phyloP scores from a whole-genome alignment of 768 basidiomycete genomes.

The Psilocybe azurescens region DNA sequence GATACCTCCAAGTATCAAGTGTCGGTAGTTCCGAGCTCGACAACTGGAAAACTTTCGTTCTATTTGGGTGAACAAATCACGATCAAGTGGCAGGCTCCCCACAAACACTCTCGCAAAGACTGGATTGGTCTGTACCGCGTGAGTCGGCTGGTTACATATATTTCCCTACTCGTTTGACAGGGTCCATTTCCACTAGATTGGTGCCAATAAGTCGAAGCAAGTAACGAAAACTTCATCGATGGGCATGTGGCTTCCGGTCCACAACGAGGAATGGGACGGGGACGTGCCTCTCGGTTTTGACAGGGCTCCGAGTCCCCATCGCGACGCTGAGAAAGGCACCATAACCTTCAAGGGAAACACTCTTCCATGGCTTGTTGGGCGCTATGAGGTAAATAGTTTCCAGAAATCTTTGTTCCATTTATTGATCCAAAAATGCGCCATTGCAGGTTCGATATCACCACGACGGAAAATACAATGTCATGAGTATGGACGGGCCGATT shows the following conservation, averaged over 20 bases:
- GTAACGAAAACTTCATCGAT: slow-evolving; percentile 86
- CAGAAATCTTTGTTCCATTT: slow-evolving; percentile 3
- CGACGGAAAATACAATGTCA: slow-evolving; percentile 96
- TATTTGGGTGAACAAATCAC: slow-evolving; percentile 91
- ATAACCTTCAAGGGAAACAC: slow-evolving; percentile 79
- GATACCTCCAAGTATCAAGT: slow-evolving; percentile 84
- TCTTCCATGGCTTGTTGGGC: slow-evolving; percentile 85
- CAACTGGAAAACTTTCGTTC: slow-evolving; percentile 63
- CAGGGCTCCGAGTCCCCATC: slow-evolving; percentile 37
- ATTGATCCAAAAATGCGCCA: slow-evolving; percentile 3
- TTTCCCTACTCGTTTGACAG: slow-evolving; percentile 3
- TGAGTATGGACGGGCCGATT: slow-evolving; percentile 82
- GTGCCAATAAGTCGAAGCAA: slow-evolving; percentile 82
- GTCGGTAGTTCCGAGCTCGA: slow-evolving; percentile 54
- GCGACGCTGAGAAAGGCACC: slow-evolving; percentile 60
- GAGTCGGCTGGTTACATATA: slow-evolving; percentile 22
- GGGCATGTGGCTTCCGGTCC: slow-evolving; percentile 93
- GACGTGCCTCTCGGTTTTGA: slow-evolving; percentile 66
- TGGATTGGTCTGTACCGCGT: slow-evolving; percentile 96
- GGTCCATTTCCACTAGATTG: slow-evolving; percentile 55
- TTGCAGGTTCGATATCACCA: slow-evolving; percentile 87
- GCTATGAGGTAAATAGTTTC: slow-evolving; percentile 76
- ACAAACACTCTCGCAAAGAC: slow-evolving; percentile 86
- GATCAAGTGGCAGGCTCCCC: slow-evolving; percentile 87
- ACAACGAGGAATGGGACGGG: slow-evolving; percentile 93